Base-by-base conservation (phyloP, 2,329 filamentous ascomycete species). In the Aspergillus aculeatinus region DNA sequence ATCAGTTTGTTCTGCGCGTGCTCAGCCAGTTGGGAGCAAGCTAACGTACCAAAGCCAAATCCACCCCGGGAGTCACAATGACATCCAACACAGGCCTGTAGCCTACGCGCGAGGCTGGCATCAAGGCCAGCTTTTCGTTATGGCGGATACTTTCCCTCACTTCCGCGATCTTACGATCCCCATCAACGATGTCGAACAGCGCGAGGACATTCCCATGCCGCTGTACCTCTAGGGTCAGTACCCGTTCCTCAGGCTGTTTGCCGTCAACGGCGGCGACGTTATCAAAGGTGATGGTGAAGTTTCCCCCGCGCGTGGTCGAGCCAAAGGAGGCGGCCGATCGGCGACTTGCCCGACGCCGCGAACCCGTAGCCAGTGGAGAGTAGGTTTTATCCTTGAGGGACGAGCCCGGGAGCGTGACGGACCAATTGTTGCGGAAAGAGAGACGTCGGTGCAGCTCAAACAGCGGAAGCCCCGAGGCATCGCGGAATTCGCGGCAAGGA, bases 391-490 rank as follows among this genome's bases (percentile, higher is more conserved):
- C 65, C 16, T 44, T 44, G 39, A 16, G 16, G 39, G 39, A 44
- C 12, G 39, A 44, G n/a, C 69, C 69, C 3, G 69, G 69, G 54
- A 72, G 52, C 4, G 63, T 66, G 27, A 70, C 63, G 10, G 58
- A 58, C 63, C 68, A 68, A 16, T 63, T 55, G 31, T 65, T 58
- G 31, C 59, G 60, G 12, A 64, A 57, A 27, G 58, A 54, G 4
- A 58, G 23, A 9, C 60, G 61, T 5, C 60, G 51, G 27, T 68
- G 64, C 25, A 66, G 57, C 57, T 72, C 68, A 59, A 72, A 72
- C 56, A 72, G 60, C 2, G 70, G 70, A 1, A 72, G 60, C 1
- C 70, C 70, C 7, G 70, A 71, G 5, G 63, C 51, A 50, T 72
- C 69, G 23, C 70, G 67, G 56, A 72, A 70, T 49, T 72, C 70